Conservation (phyloP, 2,329 filamentous ascomycete genomes). For the Alternaria sp. region DNA sequence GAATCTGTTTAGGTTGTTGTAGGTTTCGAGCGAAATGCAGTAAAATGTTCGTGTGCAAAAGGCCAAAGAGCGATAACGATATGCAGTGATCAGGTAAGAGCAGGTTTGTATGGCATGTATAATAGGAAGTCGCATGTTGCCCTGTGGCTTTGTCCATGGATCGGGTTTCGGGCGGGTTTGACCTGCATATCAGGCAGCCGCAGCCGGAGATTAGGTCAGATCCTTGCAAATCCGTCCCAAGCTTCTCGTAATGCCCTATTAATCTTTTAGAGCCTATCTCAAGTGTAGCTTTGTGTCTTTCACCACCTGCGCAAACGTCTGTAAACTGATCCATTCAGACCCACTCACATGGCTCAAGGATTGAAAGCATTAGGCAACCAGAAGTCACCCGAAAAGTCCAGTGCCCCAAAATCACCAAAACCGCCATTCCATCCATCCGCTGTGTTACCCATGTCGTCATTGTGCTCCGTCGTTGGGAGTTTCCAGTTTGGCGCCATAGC, state of each 20-base stretch:
- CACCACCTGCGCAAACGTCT: no score
- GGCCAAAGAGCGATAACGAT: neutral
- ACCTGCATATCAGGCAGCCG: no score
- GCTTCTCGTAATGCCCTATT: no score
- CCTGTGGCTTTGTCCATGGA: neutral
- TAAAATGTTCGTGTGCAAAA: neutral
- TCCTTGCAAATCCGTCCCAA: no score
- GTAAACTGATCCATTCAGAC: no score
- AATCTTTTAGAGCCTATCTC: no score
- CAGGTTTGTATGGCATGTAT: no score
- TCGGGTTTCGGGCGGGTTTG: neutral
- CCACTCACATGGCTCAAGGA: neutral
- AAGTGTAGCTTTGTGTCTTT: no score
- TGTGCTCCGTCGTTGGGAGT: neutral
- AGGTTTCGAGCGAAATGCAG: neutral
- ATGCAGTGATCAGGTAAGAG: neutral
- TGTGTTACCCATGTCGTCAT: neutral
- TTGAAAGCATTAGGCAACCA: constrained; percentile 18
- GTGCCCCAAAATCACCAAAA: constrained; percentile 6
- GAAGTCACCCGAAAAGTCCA: constrained; percentile 27
- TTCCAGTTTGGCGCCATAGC: constrained; percentile 19
- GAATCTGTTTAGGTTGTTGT: neutral
- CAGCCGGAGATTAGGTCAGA: no score
- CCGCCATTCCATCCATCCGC: neutral
- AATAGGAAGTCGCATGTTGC: neutral